A percentile compares a stretch with the other conserved stretches of the same genome.
These are phyloP conservation scores for Parmelia sp. DNA, from an alignment of 495 filamentous ascomycete species.

Conservation along the genomic window DNA sequence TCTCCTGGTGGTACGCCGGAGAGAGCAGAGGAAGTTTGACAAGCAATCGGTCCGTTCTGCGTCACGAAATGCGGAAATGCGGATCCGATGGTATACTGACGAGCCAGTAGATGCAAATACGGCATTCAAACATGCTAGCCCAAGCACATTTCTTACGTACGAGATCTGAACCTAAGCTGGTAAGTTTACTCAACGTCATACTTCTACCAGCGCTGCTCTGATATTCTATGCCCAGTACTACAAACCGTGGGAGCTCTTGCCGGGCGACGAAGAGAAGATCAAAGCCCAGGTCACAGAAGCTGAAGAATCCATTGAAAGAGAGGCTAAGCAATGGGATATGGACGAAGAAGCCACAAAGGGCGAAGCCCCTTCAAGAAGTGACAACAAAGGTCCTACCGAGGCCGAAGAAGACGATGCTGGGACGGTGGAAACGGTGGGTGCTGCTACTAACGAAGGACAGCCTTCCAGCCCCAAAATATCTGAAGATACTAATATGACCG, in stretches of 20 bases:
- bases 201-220: constrained; percentile 26
- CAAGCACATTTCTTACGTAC: constrained; percentile 73
- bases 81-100: not conserved
- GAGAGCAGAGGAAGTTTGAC: constrained; percentile 68
- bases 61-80: not conserved
- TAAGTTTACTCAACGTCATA: constrained; percentile 39
- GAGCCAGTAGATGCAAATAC: constrained; percentile 62
- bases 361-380: constrained; percentile 3
- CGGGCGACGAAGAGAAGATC: constrained; percentile 56
- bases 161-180: constrained; percentile 65
- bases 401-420: constrained; percentile 21
- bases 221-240: constrained; percentile 60
- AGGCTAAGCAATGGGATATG: constrained; percentile 45
- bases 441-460: constrained; percentile 23
- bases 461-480: constrained; percentile 7
- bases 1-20: constrained; percentile 51
- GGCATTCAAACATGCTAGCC: constrained; percentile 65
- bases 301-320: constrained; percentile 44
- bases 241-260: constrained; percentile 72
- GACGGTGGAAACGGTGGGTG: constrained; percentile 30
- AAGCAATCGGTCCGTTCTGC: constrained; percentile 60
- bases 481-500: constrained; percentile 25
- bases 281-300: constrained; percentile 53
- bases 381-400: constrained; percentile 25
- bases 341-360: constrained; percentile 1